Evolutionary conservation across 495 filamentous ascomycete genomes (phyloP), one percentile per base, ranked within the genome.

Genomic region (Penicillium nucicola): DNA sequence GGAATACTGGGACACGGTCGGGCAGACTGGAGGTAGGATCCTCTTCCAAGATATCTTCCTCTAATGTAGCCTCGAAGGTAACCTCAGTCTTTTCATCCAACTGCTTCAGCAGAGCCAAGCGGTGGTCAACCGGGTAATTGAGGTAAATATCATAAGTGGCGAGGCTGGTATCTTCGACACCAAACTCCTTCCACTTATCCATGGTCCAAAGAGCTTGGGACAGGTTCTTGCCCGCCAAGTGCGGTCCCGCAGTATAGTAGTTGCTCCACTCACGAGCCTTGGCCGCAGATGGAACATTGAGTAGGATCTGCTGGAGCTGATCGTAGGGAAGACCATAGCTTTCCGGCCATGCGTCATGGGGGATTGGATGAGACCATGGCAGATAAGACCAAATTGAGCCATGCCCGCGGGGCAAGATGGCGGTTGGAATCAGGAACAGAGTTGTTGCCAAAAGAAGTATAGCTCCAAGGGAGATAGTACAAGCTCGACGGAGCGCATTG

Each of bases 231-330:
- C 93, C 93, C 0, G 86, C 89, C 25, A 98, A 74, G 75, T 98
- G 93, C 1, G 88, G 80, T 0, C 93, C 93, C 2, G 84, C 69
- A 0, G 93, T 96, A 58, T 97, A 97, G 69, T 97, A 97, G 52
- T 79, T 70, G 62, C 87, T 92, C 90, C 90, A 97, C 67, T 95
- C 84, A 48, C 80, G 74, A 6, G 81, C 83, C 58, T 84, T 85
- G 22, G 78, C 73, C 37, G 81, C 78, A 25, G 81, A 82, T 0
- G 92, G 92, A 1, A 86, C 91, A 11, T 82, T 72, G 19, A 84
- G 68, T 43, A 97, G 71, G 34, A 96, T 81, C 13, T 77, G 67
- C 52, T 86, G 78, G 17, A 97, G 81, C 50, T 90, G 78, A 35
- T 84, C 72, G 60, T 84, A 89, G 31, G 70, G 74, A 31, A 86